Evolutionary conservation across 495 filamentous ascomycete species (phyloP).

Genomic region (Aspergillus steynii): DNA sequence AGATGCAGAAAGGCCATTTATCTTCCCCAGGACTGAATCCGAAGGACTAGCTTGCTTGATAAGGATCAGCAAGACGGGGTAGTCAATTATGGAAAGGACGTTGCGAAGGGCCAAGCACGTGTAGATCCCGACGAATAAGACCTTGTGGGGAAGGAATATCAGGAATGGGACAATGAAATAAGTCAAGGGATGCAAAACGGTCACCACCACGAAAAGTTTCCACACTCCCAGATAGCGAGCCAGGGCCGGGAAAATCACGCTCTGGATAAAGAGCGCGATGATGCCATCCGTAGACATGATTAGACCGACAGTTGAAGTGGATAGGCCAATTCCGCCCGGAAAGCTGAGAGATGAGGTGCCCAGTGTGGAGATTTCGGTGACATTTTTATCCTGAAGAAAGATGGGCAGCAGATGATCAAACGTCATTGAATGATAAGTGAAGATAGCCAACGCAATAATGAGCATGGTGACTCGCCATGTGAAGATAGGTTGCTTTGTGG

Average conservation of each 20-base stretch:
- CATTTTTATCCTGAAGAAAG: constrained; percentile 71
- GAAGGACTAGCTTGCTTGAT: constrained; percentile 81
- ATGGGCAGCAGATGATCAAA: constrained; percentile 84
- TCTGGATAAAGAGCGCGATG: constrained; percentile 79
- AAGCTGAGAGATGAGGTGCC: constrained; percentile 53
- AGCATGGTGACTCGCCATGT: constrained; percentile 67
- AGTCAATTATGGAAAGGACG: constrained; percentile 72
- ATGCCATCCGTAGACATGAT: constrained; percentile 78
- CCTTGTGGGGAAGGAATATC: constrained; percentile 56
- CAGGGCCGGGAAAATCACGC: constrained; percentile 68
- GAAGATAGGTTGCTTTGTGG: constrained; percentile 53
- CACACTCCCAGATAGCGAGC: constrained; percentile 74
- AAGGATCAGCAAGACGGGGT: constrained; percentile 76
- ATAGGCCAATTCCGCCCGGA: constrained; percentile 73
- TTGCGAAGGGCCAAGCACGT: constrained; percentile 70
- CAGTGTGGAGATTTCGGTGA: constrained; percentile 23
- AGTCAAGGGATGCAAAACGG: constrained; percentile 70
- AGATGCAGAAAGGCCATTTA: constrained; percentile 80
- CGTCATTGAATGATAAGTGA: constrained; percentile 86
- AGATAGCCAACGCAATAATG: constrained; percentile 72
- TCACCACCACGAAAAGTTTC: constrained; percentile 70
- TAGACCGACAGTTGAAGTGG: constrained; percentile 70
- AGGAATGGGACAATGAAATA: constrained; percentile 77
- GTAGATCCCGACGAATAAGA: constrained; percentile 71
- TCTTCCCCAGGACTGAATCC: constrained; percentile 65